Evolutionary conservation across 768 basidiomycete species (phyloP).

Genomic region (Boletus sp.): DNA sequence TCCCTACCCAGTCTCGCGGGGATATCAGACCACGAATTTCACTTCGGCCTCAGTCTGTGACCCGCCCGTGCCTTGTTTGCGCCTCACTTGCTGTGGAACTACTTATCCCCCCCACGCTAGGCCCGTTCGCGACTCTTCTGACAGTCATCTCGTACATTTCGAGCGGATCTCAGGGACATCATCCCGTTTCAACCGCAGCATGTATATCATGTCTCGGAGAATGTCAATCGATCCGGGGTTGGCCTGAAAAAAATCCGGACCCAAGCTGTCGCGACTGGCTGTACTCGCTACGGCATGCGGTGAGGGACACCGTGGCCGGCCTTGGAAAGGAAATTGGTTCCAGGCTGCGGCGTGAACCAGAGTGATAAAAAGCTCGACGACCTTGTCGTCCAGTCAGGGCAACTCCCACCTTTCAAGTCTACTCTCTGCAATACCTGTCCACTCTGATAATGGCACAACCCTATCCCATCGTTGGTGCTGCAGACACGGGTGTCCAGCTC

Average conservation of each 20-base stretch:
- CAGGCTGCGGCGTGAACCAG: neutral
- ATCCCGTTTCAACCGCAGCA: neutral
- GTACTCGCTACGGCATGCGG: neutral
- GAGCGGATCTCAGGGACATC: neutral
- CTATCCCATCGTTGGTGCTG: slow-evolving; percentile 8
- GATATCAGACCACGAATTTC: too few species aligned
- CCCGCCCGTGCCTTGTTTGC: too few species aligned
- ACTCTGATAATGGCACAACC: slow-evolving; percentile 8
- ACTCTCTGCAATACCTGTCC: neutral
- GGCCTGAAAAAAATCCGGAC: neutral
- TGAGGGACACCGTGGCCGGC: neutral
- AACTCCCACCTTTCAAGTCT: neutral
- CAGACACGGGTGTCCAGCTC: slow-evolving; percentile 2
- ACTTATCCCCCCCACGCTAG: too few species aligned
- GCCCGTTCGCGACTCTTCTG: too few species aligned
- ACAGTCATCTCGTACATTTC: neutral
- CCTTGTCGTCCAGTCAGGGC: neutral
- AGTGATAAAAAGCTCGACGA: slow-evolving; percentile 5
- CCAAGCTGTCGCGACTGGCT: neutral
- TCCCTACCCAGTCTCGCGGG: too few species aligned
- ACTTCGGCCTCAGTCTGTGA: too few species aligned
- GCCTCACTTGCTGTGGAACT: too few species aligned
- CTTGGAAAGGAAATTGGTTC: neutral
- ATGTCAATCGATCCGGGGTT: neutral
- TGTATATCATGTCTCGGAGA: neutral